Percentiles rank a stretch among this genome's conserved stretches.
These are phyloP conservation scores for Aspergillus leporis DNA, from an alignment of 495 filamentous ascomycete species.

Conservation along the genomic window DNA sequence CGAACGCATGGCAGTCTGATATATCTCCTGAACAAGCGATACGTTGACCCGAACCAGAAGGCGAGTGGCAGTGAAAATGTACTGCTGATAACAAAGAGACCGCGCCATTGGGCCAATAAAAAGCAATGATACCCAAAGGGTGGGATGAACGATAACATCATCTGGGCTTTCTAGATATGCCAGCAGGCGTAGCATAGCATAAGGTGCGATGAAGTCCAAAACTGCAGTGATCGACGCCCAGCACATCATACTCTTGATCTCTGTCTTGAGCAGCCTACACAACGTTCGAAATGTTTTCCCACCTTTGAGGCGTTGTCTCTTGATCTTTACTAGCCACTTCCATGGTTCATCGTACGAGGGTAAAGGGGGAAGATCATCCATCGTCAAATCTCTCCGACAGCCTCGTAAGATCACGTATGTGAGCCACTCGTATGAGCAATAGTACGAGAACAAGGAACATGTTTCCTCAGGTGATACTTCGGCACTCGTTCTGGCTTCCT, in stretches of 20 bases:
- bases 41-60: constrained; percentile 47
- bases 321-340: constrained; percentile 38
- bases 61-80: constrained; percentile 48
- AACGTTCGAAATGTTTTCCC: constrained; percentile 44
- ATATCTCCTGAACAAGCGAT: constrained; percentile 51
- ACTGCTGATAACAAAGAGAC: constrained; percentile 48
- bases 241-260: constrained; percentile 39
- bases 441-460: constrained; percentile 48
- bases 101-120: constrained; percentile 44
- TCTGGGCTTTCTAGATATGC: constrained; percentile 31
- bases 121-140: constrained; percentile 45
- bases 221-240: constrained; percentile 34
- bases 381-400: constrained; percentile 39
- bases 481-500: constrained; percentile 17
- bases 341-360: constrained; percentile 52
- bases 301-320: constrained; percentile 36
- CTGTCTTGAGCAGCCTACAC: constrained; percentile 33
- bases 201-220: constrained; percentile 44
- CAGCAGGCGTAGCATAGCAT: constrained; percentile 45
- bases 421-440: constrained; percentile 50
- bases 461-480: constrained; percentile 48
- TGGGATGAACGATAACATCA: constrained; percentile 36
- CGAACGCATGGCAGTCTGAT: constrained; percentile 48
- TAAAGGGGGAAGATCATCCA: constrained; percentile 48
- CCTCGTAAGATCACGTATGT: constrained; percentile 48